Base-by-base conservation (phyloP, 2,329 filamentous ascomycete genomes). In the Ploettnerulaceae sp. region DNA sequence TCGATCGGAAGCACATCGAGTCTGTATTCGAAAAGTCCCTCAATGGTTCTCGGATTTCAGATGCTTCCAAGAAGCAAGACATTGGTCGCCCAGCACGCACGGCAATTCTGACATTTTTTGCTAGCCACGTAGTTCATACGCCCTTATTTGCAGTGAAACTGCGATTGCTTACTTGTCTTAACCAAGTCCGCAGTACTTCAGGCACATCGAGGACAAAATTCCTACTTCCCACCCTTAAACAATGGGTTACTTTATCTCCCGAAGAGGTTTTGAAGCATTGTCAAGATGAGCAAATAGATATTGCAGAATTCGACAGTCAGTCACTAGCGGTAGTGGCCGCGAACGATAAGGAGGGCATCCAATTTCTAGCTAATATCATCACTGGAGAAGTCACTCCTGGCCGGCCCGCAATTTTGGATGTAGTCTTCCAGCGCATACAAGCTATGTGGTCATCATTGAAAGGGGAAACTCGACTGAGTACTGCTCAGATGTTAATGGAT, bases 371-470 rank as follows among this genome's bases (percentile, higher is more conserved):
- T 25, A 67, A 69, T 2, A 70, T 78, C 44, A 68, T 79, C 14
- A 65, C 60, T 43, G 70, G 70, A 14, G 67, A 67, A 5, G 52
- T 70, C 8, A 66, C 57, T 67, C 58, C 69, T 65, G 54, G 65
- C 68, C 53, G 75, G 69, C 41, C 68, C 68, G 22, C 53, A n/a
- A 73, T 94, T 33, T 68, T 83, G 12, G 69, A 71, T 17, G 76
- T 80, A 24, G 76, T 83, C 18, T 91, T 94, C 61, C 69, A 74
- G 32, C 81, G 84, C 28, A 71, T 95, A 17, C 75, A 76, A 47
- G 73, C 77, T 48, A 76, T 91, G 51, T 96, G 89, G 89, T 64
- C 78, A 3, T 74, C 72, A 0, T 76, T 90, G 70, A 89, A 86
- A 62, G 71, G 75, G 5, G 77, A 83, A 9, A 68, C 74, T 15